Conservation (phyloP, 257 asterid species). For the Scutellaria galericulata region DNA sequence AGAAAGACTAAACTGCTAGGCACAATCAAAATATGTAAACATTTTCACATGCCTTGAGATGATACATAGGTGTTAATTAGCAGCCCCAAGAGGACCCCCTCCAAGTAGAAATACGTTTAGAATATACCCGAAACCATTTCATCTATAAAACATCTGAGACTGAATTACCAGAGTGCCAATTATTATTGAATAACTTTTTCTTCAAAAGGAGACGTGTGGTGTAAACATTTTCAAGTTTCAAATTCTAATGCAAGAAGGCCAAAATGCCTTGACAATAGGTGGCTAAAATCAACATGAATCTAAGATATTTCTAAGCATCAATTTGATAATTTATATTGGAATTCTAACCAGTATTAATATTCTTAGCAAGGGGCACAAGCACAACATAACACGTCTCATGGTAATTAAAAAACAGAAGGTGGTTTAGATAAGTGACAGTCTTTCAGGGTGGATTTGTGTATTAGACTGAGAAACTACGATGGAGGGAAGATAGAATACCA, state of each 20-base stretch:
- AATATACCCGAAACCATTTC: not conserved
- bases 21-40: no score
- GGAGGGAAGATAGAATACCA: conserved; percentile 6
- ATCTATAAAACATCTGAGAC: not conserved
- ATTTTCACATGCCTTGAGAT: not conserved
- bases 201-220: conserved; percentile 5
- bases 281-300: not conserved
- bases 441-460: not conserved
- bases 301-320: not conserved
- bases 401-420: conserved; percentile 7
- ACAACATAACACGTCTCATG: not conserved
- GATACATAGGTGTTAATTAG: not conserved
- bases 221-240: conserved; percentile 10
- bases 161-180: not conserved
- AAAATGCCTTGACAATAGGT: not conserved
- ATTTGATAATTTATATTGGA: conserved; percentile 4
- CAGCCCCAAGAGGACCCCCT: not conserved
- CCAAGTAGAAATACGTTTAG: not conserved
- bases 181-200: conserved; percentile 4
- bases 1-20: not conserved
- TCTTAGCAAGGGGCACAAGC: not conserved
- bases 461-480: not conserved
- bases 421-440: not conserved
- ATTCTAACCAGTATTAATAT: not conserved
- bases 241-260: not conserved